Base-by-base conservation (phyloP, 208 protist genomes). In the Herpetomonas muscarum region DNA sequence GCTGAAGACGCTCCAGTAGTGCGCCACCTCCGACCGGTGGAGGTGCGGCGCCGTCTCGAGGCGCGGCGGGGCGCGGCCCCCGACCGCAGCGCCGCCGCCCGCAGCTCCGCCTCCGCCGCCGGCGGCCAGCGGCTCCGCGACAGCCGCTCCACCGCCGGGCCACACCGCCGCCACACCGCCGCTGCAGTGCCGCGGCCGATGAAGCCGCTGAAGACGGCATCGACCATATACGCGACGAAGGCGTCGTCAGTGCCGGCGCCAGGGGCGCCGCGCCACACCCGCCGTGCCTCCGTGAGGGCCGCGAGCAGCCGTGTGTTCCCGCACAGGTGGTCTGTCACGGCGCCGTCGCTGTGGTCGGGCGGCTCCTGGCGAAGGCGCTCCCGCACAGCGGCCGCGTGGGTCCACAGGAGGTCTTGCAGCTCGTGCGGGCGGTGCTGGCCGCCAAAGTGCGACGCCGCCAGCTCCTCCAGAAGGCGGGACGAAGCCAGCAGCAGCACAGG, bases 1-100 rank as follows among this genome's bases (percentile, higher is more conserved):
- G 53, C 79, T 74, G 39, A 74, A 88, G 45, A 72, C 61, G 29
- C 68, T 73, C 85, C 85, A 92, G 61, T 92, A 92, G 39, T 72
- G 67, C 0, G 71, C 67, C 54, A 92, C 85, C 3, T 59, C 67
- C 1, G 36, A 26, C 9, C 54, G 52, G 25, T 67, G 67, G 6
- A 76, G 30, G 4, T 69, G 55, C n/a, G 85, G 80, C 9, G 78
- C 75, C 7, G 78, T 85, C 54, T 34, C 15, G 26, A 88, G 61
- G 6, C 45, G 57, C 1, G 32, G 9, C 25, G 85, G 85, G 6
- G 70, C 64, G 30, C 25, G 58, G 36, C 80, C 78, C 25, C 53
- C 34, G 26, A 42, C 28, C 13, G 42, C 59, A 68, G 21, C 51
- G 87, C 55, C n/a, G 45, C 68, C 13, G 50, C 45, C 15, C 76